Conservation (phyloP, 2,329 filamentous ascomycete species). For the Tothia fuscella region DNA sequence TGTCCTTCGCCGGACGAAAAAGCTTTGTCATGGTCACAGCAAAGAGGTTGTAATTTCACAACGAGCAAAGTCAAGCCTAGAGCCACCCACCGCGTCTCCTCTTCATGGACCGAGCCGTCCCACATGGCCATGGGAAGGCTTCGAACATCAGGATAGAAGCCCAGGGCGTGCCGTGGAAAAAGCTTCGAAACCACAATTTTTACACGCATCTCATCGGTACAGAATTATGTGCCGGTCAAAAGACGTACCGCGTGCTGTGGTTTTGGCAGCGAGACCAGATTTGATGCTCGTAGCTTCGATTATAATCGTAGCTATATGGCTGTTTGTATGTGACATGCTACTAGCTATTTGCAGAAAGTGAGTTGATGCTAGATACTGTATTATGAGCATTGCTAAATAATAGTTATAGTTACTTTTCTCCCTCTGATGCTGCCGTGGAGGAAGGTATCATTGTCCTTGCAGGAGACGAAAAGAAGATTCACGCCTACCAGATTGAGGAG, state of each 20-base stretch:
- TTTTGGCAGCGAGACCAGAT: background rate
- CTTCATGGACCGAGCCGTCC: background rate
- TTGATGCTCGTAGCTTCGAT: background rate
- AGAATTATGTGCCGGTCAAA: conserved; percentile 5
- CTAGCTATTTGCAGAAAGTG: conserved; percentile 2
- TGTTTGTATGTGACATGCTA: conserved; percentile 3
- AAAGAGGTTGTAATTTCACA: background rate
- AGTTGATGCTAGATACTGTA: background rate
- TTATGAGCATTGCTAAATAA: background rate
- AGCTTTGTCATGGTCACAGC: background rate
- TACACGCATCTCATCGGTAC: conserved; percentile 4
- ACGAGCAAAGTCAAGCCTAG: too few relatives aligned
- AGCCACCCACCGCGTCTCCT: too few relatives aligned
- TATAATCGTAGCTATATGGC: background rate
- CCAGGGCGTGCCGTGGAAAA: background rate
- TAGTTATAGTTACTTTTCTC: background rate
- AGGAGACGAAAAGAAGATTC: conserved; percentile 2
- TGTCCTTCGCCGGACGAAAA: background rate
- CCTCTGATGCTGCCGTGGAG: background rate
- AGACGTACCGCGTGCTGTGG: background rate
- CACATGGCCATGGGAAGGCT: conserved; percentile 2
- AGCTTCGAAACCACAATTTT: background rate
- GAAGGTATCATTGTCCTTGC: background rate
- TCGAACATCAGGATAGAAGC: background rate
- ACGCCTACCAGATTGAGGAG: background rate